These are phyloP conservation scores for Aquilaria sinensis DNA, from an alignment of 345 rosid genomes.

Conservation along the genomic window DNA sequence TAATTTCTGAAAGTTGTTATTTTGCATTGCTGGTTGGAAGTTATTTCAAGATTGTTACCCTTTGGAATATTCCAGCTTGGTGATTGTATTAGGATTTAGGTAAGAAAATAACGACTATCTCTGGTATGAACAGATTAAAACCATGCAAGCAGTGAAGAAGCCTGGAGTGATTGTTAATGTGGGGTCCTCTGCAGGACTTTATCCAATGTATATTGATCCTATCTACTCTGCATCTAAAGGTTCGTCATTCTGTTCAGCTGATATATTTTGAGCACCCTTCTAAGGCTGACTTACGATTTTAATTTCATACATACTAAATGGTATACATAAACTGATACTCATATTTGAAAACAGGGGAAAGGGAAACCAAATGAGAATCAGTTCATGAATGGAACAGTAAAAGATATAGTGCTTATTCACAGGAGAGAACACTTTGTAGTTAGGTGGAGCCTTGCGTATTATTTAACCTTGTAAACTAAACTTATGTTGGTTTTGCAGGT, in stretches of 20 bases:
- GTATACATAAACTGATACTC: too few relatives aligned
- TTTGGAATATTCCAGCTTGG: neutral
- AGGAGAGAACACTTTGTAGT: too few relatives aligned
- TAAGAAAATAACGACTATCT: conserved; percentile 7
- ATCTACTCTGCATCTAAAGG: conserved; percentile 82
- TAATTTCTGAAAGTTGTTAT: too few relatives aligned
- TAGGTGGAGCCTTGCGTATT: too few relatives aligned
- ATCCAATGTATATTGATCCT: conserved; percentile 63
- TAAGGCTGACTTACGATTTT: too few relatives aligned
- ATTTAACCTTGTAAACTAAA: neutral
- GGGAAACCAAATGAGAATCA: too few relatives aligned
- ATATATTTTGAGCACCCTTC: neutral
- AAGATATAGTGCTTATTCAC: too few relatives aligned
- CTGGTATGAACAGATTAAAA: conserved; percentile 49
- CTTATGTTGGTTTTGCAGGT: conserved; percentile 31
- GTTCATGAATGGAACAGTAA: too few relatives aligned
- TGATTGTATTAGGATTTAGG: neutral
- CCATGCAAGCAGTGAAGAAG: conserved; percentile 61
- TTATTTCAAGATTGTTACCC: neutral
- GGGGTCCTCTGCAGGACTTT: conserved; percentile 86
- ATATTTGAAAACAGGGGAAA: too few relatives aligned
- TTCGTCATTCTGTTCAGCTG: conserved; percentile 18
- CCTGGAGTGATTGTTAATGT: conserved; percentile 91
- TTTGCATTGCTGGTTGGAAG: too few relatives aligned
- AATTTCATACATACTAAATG: too few relatives aligned